A percentile compares a stretch with the other conserved stretches of the same genome.
These are phyloP conservation scores for Chrysanthemum seticuspe DNA, from an alignment of 129 eudicot species.

Conservation along the genomic window DNA sequence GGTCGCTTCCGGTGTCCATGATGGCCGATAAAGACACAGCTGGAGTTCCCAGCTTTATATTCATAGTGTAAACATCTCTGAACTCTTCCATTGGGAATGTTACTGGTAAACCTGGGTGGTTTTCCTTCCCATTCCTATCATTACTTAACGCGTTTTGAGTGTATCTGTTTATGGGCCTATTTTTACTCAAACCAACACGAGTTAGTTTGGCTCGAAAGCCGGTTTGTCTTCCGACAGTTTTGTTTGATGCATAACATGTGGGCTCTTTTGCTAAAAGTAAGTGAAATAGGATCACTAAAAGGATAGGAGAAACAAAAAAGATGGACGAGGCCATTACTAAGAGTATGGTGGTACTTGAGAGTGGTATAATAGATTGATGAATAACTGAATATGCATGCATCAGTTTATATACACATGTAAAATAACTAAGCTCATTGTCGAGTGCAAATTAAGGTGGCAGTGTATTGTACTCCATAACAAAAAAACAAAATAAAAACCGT, in stretches of 20 bases:
- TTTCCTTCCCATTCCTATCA: background rate
- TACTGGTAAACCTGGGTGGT: background rate
- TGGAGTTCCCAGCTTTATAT: constrained; percentile 21
- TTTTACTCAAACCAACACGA: background rate
- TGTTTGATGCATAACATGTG: too few relatives aligned
- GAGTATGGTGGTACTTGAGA: background rate
- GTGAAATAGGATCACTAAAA: constrained; percentile 8
- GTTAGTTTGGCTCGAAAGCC: background rate
- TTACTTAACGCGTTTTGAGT: background rate
- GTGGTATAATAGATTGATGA: background rate
- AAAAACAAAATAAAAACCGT: too few relatives aligned
- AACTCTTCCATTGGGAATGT: background rate
- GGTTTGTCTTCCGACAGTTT: background rate
- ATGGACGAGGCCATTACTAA: constrained; percentile 18
- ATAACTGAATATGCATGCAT: background rate
- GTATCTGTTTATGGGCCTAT: background rate
- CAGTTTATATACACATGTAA: background rate
- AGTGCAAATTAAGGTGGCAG: too few relatives aligned
- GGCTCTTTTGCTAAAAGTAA: background rate
- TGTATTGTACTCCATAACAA: too few relatives aligned
- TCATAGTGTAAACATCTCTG: background rate
- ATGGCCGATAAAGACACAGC: constrained; percentile 15
- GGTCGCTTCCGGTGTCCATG: constrained; percentile 32
- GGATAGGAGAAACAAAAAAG: constrained; percentile 3
- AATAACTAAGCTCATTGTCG: background rate